Conservation (phyloP, 108 stramenopile genomes). For the Fragilaria crotonensis region DNA sequence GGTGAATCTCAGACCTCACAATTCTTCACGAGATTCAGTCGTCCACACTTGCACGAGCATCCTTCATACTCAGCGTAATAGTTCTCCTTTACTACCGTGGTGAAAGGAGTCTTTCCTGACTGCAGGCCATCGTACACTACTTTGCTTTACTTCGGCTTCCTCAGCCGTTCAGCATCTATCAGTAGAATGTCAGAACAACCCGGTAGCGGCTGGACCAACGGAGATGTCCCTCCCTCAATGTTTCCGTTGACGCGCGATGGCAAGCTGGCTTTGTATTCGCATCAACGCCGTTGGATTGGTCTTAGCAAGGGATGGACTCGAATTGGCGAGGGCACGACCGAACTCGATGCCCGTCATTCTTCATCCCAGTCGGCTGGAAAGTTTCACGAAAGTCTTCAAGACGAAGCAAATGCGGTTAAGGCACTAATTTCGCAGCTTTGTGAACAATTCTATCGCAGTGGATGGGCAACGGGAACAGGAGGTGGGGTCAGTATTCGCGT, state of each 20-base stretch:
- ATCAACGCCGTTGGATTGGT: conserved; percentile 75
- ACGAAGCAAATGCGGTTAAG: conserved; percentile 39
- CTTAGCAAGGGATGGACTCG: conserved; percentile 60
- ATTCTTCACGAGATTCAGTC: too few species aligned
- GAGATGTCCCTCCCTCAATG: conserved; percentile 40
- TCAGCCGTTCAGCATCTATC: too few species aligned
- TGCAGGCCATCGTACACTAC: too few species aligned
- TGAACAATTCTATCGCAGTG: conserved; percentile 70
- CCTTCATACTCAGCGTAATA: too few species aligned
- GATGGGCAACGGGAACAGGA: conserved; percentile 95
- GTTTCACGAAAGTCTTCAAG: conserved; percentile 20
- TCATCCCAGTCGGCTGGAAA: conserved; percentile 8
- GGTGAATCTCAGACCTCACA: too few species aligned
- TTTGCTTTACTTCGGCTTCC: too few species aligned
- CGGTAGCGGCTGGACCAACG: conserved; percentile 76
- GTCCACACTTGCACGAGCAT: too few species aligned
- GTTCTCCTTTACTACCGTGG: too few species aligned
- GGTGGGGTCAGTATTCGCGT: conserved; percentile 86
- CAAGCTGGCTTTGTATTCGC: conserved; percentile 45
- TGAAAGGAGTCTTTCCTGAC: too few species aligned
- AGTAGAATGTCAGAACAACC: too few species aligned
- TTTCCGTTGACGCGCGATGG: conserved; percentile 60
- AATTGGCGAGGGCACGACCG: conserved; percentile 33
- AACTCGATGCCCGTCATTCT: conserved; percentile 34
- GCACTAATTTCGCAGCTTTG: conserved; percentile 81